Evolutionary conservation across 2,329 filamentous ascomycete species (phyloP), one percentile per base, ranked within the genome.

Genomic region (Hypoxylon sp.): DNA sequence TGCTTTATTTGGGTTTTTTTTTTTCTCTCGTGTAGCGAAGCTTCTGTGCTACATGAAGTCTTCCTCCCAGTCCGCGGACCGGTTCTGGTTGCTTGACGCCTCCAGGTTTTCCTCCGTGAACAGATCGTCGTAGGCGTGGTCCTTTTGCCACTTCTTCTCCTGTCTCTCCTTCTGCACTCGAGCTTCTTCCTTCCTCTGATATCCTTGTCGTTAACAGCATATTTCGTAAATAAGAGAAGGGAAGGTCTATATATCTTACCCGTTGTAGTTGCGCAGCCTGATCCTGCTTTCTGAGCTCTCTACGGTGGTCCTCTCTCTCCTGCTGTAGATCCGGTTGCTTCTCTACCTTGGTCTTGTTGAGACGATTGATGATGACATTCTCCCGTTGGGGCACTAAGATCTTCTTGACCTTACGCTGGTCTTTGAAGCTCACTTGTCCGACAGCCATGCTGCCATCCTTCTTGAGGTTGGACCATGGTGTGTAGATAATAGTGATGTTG

Each of bases 391-490:
- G 71, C 11, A 99, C 89, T 49, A 95, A 84, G 50, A 96, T 77
- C 62, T 87, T 87, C 75, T 89, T 92, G 59, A 97, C 91, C 74
- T 87, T 87, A 65, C 90, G 91, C 29, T 81, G 82, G 72, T 97
- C 90, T 68, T 96, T 92, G 78, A 97, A 99, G 58, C 89, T 88
- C 43, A 99, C 94, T 70, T 99, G 94, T 15, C 94, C 94, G 2
- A 88, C 87, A 12, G 90, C 92, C 94, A 99, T 99, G 70, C 88
- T 90, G 20, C 92, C 93, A 67, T 95, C 91, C 70, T 99, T 99
- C 70, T 90, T 89, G 23, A 99, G 81, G 71, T 99, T 99, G 32
- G 90, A 89, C 91, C 94, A 97, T 5, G 94, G 94, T 3, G 94
- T 99, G 76, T 99, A 99, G 67, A 99, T 95, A 67, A 99, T 73